Evolutionary conservation across 2,329 filamentous ascomycete species (phyloP), one percentile per base, ranked within the genome.

Genomic region (Paracoccidioides lutzii): DNA sequence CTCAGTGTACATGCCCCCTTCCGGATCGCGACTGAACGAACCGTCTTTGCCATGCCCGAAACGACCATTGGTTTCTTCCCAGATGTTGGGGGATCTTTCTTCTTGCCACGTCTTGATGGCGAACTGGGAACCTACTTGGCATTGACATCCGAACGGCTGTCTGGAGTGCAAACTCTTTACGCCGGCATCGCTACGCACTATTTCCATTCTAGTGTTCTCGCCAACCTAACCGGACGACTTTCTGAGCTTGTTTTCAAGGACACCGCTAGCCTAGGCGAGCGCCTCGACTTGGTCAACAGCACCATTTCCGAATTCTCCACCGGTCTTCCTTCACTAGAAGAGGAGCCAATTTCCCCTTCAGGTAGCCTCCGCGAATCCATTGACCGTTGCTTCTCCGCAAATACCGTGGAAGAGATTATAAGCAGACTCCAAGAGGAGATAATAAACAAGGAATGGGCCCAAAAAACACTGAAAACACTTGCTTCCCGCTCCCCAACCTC

Each of bases 31-130:
- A 98, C 93, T 2, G 93, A 98, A 74, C 86, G 85, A 67, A 98
- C 93, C 5, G 75, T 95, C 50, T 97, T 98, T 66, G 90, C 94
- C 63, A 98, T 98, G 93, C 93, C 93, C 35, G 93, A 98, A 75
- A 98, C 93, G 3, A 95, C 83, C 7, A 98, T 98, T 67, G 93
- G 93, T 42, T 96, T 97, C 78, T 98, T 98, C 78, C 93, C 94
- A 5, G 94, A 98, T 66, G 93, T 98, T 51, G 93, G 93, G 59
- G 94, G 86, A 37, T 94, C 88, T 9, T 98, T 97, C 77, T 97
- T 97, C 78, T 78, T 98, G 54, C 88, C 93, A 14, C 81, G 90
- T 60, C 83, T 98, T 78, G 83, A 94, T 64, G 93, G 93, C 52
- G 77, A 83, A 57, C 73, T 95, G 55, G 93, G 93, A 56, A 95